Conservation (phyloP, 257 asterid species). For the Nicotiana knightiana region DNA sequence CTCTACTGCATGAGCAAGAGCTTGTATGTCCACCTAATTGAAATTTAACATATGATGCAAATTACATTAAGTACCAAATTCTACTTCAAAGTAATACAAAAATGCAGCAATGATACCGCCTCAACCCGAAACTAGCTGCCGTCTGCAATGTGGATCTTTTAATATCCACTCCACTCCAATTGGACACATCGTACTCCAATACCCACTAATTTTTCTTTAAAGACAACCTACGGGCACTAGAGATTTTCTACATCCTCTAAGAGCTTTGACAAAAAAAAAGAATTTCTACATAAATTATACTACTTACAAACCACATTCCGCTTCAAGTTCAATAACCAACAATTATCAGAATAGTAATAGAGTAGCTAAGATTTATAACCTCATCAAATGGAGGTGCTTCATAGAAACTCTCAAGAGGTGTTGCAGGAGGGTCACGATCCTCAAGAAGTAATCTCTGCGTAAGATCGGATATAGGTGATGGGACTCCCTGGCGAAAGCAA, state of each 20-base stretch:
- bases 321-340: conserved; percentile 3
- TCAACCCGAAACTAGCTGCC: neutral
- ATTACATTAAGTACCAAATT: neutral
- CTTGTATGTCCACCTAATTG: conserved; percentile 89
- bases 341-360: neutral
- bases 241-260: neutral
- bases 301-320: neutral
- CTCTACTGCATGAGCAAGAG: conserved; percentile 99
- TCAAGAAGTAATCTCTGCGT: conserved; percentile 97
- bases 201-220: neutral
- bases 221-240: neutral
- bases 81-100: neutral
- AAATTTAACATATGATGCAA: neutral
- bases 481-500: conserved; percentile 83
- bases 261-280: neutral
- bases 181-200: neutral
- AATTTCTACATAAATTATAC: neutral
- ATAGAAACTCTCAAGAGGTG: conserved; percentile 60
- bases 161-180: neutral
- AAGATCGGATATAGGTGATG: conserved; percentile 83
- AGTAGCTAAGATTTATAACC: conserved; percentile 36
- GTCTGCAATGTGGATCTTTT: neutral
- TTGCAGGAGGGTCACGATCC: conserved; percentile 89
- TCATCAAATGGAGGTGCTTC: conserved; percentile 98
- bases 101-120: neutral